Base-by-base conservation (phyloP, 169 alveolate species). In the Cryptosporidium canis region DNA sequence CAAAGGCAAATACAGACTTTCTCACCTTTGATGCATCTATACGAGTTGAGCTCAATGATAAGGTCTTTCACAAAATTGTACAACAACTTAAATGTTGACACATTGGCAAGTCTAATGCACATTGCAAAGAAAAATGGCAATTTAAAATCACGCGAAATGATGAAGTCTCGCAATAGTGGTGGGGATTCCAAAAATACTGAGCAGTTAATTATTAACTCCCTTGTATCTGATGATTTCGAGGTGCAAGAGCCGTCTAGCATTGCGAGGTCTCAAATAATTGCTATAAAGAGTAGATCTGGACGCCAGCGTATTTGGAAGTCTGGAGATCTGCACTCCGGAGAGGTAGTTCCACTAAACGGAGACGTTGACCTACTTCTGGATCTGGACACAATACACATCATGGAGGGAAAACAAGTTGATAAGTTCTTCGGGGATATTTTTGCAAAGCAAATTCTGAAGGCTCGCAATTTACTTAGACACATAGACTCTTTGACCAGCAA, bases 211-310 rank as follows among this genome's bases (percentile, higher is more conserved):
- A 41, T 5, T 39, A 6, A 2, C 12, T 12, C 41, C 14, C 14
- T 29, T 11, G 21, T 14, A 18, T 33, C 31, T 35, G 71, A 77
- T 37, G 71, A 77, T 37, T 56, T 77, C n/a, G 72, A 77, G 7
- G 45, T 48, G 7, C 87, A 77, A 41, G 72, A 77, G 18, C 87
- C 87, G 12, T 55, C 87, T 12, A 48, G 63, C 12, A 77, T 77
- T 12, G 87, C 87, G 43, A 77, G 87, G 31, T 77, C 87, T 43
- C 68, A 77, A 77, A 77, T 77, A 58, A 58, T 77, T 55, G 72
- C 87, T 24, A 77, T 77, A 16, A 77, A 77, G 27, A 77, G 72
- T 16, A 53, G 87, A 56, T 77, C 87, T 27, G 87, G 87, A n/a
- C 70, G 87, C 24, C 87, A 77, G 16, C 55, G 55, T 39, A 77